Evolutionary conservation across 352 stramenopile species (phyloP).

Genomic region (Phytophthora sp.): DNA sequence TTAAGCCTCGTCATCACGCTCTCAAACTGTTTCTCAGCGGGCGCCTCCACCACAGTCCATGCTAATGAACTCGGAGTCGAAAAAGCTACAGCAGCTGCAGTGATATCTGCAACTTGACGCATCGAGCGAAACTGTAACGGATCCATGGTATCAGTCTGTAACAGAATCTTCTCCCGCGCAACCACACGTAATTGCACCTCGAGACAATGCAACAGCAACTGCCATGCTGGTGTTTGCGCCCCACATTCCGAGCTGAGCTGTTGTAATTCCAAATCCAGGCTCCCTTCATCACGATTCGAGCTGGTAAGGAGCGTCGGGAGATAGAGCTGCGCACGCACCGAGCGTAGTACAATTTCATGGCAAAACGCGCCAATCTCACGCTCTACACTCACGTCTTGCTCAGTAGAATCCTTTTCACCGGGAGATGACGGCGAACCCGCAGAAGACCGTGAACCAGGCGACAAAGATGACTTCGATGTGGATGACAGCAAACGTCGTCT

Average conservation of each 20-base stretch:
- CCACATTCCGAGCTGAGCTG: slow-evolving; percentile 49
- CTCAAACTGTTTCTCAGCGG: slow-evolving; percentile 52
- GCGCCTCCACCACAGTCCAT: slow-evolving; percentile 50
- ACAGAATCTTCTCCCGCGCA: slow-evolving; percentile 46
- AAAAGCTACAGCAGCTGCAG: slow-evolving; percentile 47
- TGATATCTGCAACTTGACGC: slow-evolving; percentile 54
- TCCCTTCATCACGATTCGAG: slow-evolving; percentile 48
- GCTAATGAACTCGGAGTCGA: slow-evolving; percentile 49
- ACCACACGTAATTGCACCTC: slow-evolving; percentile 67
- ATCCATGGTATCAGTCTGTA: slow-evolving; percentile 43
- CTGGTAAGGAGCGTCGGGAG: slow-evolving; percentile 60
- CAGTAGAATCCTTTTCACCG: slow-evolving; percentile 17
- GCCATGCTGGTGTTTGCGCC: slow-evolving; percentile 53
- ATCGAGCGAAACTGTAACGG: slow-evolving; percentile 63
- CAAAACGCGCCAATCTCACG: slow-evolving; percentile 62
- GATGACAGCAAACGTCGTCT: slow-evolving; percentile 42
- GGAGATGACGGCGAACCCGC: slow-evolving; percentile 17
- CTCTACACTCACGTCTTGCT: slow-evolving; percentile 43
- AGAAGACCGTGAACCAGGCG: slow-evolving; percentile 30
- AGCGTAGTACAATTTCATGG: slow-evolving; percentile 55
- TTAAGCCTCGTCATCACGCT: slow-evolving; percentile 54
- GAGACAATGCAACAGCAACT: slow-evolving; percentile 63
- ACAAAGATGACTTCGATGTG: slow-evolving; percentile 39
- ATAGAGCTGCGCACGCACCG: slow-evolving; percentile 51
- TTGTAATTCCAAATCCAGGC: slow-evolving; percentile 60